Evolutionary conservation across 2,329 filamentous ascomycete species (phyloP), one percentile per base, ranked within the genome.

Genomic region (Monascus ruber): DNA sequence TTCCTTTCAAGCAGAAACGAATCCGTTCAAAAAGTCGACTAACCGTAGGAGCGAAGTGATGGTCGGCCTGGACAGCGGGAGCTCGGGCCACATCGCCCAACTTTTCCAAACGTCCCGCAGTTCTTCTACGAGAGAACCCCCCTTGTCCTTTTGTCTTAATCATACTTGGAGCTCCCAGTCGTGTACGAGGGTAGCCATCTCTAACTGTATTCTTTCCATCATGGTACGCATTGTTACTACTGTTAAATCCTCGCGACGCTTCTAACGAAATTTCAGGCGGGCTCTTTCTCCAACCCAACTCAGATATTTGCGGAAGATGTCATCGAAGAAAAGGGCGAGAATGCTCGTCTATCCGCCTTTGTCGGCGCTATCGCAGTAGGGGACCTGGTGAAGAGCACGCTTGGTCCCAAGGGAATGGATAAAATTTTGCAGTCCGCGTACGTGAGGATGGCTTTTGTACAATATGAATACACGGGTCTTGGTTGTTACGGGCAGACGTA

Each of bases 321-420:
- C 52, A 91, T 83, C 42, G 86, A 96, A 70, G 89, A 96, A 72
- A 96, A 94, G 72, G 91, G 91, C 56, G 89, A 96, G 72, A 96
- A 96, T 83, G 89, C 91, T 57, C 86, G 89, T 76, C 82, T 96
- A 54, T 83, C 86, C n/a, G 89, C 89, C 49, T 98, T 98, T 58
- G 89, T 98, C 40, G 91, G 91, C 54, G 91, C 91, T 62, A 98
- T 98, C 59, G 91, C 91, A 40, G 91, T 98, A 35, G 91, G 91
- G 39, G 91, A 98, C 56, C 69, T 98, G 51, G 91, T 98, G 39
- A 98, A 98, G 76, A 94, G 85, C 64, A 96, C 91, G 7, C 71
- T 98, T 28, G 91, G 91, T 5, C 91, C 91, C 31, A 96, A 96
- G 72, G 91, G 91, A 53, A 96, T 96, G 88, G 91, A 96, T 73